Evolutionary conservation across 1,139 yeast species (phyloP).

Genomic region (Waltiozyma sp.): DNA sequence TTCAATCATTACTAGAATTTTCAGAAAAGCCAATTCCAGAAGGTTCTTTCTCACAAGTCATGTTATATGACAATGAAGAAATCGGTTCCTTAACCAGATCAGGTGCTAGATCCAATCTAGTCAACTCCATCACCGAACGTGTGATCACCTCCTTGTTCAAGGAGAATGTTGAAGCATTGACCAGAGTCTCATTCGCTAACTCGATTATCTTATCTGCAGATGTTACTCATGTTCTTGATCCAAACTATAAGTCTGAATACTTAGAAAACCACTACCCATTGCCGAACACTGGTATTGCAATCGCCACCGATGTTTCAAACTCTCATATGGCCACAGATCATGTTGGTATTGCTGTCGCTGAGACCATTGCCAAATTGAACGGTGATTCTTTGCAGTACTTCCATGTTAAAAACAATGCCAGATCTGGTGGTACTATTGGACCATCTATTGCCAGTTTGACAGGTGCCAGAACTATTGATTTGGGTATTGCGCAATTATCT

Average conservation of each 20-base stretch:
- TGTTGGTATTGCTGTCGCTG: slow-evolving; percentile 53
- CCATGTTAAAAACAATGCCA: slow-evolving; percentile 59
- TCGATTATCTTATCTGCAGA: slow-evolving; percentile 54
- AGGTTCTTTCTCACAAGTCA: slow-evolving; percentile 37
- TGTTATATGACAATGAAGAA: slow-evolving; percentile 52
- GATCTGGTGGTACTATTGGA: slow-evolving; percentile 78
- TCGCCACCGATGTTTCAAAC: slow-evolving; percentile 58
- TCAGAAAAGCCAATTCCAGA: slow-evolving; percentile 19
- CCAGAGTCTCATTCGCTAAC: slow-evolving; percentile 36
- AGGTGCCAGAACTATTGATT: slow-evolving; percentile 67
- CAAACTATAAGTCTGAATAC: slow-evolving; percentile 51
- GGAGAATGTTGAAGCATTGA: slow-evolving; percentile 17
- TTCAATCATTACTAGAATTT: slow-evolving; percentile 37
- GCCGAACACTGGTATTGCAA: slow-evolving; percentile 65
- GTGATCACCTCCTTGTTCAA: slow-evolving; percentile 19
- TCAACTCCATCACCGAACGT: slow-evolving; percentile 34
- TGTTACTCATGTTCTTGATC: slow-evolving; percentile 54
- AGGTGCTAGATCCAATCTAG: slow-evolving; percentile 46
- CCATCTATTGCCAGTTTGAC: slow-evolving; percentile 52
- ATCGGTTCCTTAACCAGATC: slow-evolving; percentile 49
- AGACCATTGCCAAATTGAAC: slow-evolving; percentile 51
- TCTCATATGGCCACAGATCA: slow-evolving; percentile 77
- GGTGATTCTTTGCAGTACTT: slow-evolving; percentile 57
- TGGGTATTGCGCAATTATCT: slow-evolving; percentile 68
- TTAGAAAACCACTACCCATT: slow-evolving; percentile 66